phyloP scores from a whole-genome alignment of 202 grass and related monocot genomes.

The Digitaria exilis region DNA sequence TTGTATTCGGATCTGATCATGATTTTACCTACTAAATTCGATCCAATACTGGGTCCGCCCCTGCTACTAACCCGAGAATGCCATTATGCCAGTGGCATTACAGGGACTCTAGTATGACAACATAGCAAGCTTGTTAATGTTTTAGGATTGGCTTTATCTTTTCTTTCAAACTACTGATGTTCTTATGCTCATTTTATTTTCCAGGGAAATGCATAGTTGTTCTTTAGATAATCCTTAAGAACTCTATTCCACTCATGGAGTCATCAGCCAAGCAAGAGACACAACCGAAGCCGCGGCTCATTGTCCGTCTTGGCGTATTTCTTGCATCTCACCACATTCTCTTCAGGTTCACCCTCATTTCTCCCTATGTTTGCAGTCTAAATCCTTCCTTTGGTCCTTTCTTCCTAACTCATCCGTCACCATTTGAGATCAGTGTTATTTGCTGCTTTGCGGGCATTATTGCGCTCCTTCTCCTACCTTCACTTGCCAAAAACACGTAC shows the following conservation, averaged over 20 bases:
- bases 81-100: neutral
- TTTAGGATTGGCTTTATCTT: neutral
- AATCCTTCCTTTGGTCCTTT: slow-evolving; percentile 27
- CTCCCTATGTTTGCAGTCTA: neutral
- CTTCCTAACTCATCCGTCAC: slow-evolving; percentile 20
- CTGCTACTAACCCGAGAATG: neutral
- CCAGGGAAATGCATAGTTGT: slow-evolving; percentile 14
- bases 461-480: slow-evolving; percentile 68
- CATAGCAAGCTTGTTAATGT: neutral
- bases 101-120: neutral
- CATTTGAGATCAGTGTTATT: slow-evolving; percentile 47
- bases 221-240: neutral
- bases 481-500: slow-evolving; percentile 91
- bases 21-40: too few relatives aligned
- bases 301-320: slow-evolving; percentile 76
- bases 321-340: slow-evolving; percentile 79
- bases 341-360: slow-evolving; percentile 62
- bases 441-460: slow-evolving; percentile 68
- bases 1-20: too few relatives aligned
- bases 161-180: neutral
- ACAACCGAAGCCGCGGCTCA: slow-evolving; percentile 69
- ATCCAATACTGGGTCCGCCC: too few relatives aligned
- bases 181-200: neutral
- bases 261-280: slow-evolving; percentile 9
- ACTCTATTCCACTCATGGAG: slow-evolving; percentile 28